Base-by-base conservation (phyloP, 345 rosid genomes). In the Camelina hispida region DNA sequence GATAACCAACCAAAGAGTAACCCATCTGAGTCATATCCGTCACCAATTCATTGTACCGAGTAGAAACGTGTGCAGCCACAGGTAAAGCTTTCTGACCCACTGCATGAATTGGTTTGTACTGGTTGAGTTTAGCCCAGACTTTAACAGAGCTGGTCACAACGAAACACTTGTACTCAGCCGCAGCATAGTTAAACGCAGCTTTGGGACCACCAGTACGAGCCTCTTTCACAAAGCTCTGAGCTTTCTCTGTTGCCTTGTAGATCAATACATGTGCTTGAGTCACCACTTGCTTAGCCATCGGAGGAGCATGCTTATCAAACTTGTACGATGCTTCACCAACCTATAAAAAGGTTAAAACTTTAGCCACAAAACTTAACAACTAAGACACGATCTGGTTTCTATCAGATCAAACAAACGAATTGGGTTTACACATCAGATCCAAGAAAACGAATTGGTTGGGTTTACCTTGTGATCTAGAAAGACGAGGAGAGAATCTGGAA, bases 231-330 rank as follows among this genome's bases (percentile, higher is more conserved):
- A 91, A 81, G 60, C 72, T 74, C 23, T 79, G 84, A 59, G 83
- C 81, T 79, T 87, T 91, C 25, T 82, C 62, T 5, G 87, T 69
- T 9, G 89, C 78, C 62, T 56, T 74, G 38, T 72, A 71, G 13
- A 85, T 67, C 78, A 94, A 37, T 14, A 16, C 38, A 15, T 62
- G 83, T 12, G 88, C 76, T 56, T 79, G 83, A 70, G 70, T 64
- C 1, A 83, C 87, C 14, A 80, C 68, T 13, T 73, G 69, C 87
- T 91, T 94, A 43, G 88, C 96, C 44, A 72, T 7, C 1, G 88
- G 68, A 5, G 98, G 98, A 15, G 97, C 97, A 25, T 85, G 89
- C 85, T 86, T 79, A 6, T 89, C 86, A 51, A 88, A 88, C 83
- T 86, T 83, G 57, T 38, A 75, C 0, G 86, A 55, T 62, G 79